These are phyloP conservation scores for Centaurea solstitialis DNA, from an alignment of 129 eudicot species.

Conservation along the genomic window DNA sequence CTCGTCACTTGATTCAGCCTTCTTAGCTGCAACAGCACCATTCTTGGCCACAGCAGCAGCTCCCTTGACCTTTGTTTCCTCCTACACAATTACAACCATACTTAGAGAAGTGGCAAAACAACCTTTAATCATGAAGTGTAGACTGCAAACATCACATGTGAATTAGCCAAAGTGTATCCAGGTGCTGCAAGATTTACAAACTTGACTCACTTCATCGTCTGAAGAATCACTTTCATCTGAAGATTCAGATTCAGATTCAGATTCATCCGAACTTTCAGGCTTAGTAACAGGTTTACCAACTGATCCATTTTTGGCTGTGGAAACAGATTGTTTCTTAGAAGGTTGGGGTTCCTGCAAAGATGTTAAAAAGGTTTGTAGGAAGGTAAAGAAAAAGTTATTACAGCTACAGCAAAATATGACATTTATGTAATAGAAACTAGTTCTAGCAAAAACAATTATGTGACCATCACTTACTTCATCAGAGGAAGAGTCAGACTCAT, in stretches of 20 bases:
- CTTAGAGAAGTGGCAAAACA: background rate
- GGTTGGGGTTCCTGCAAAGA: constrained; percentile 19
- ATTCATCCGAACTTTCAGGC: constrained; percentile 15
- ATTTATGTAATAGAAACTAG: background rate
- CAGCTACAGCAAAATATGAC: background rate
- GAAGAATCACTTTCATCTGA: constrained; percentile 17
- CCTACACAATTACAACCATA: background rate
- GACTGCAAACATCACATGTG: background rate
- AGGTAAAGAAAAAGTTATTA: background rate
- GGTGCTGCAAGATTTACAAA: background rate
- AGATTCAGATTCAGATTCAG: constrained; percentile 27
- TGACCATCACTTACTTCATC: constrained; percentile 30
- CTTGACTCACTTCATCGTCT: constrained; percentile 10
- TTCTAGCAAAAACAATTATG: background rate
- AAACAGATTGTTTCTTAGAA: constrained; percentile 24
- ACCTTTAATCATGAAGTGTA: background rate
- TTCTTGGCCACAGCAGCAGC: constrained; percentile 37
- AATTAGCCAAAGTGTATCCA: background rate
- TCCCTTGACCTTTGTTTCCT: constrained; percentile 30
- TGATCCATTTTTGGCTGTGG: constrained; percentile 25
- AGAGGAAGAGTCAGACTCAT: constrained; percentile 37
- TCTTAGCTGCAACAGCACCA: constrained; percentile 50
- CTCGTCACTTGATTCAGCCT: constrained; percentile 56
- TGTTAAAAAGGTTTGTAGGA: constrained; percentile 1
- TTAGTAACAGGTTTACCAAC: constrained; percentile 11